Conservation (phyloP, 495 filamentous ascomycete genomes). For the Diplogelasinospora grovesii region DNA sequence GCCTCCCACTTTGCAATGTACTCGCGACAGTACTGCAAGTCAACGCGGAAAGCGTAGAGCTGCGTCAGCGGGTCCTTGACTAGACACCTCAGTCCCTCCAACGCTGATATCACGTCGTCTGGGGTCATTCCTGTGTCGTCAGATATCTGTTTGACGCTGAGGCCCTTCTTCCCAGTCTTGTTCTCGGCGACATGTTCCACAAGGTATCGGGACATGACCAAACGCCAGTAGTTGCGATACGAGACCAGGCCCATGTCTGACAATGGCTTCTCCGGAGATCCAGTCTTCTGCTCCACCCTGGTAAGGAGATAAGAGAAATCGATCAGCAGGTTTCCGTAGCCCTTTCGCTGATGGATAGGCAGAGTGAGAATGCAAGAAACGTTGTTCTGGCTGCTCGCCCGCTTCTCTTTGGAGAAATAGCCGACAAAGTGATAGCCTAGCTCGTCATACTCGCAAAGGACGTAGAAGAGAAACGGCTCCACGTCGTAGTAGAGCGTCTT, state of each 20-base stretch:
- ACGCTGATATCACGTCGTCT: conserved; percentile 88
- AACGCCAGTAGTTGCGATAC: conserved; percentile 94
- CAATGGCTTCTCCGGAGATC: conserved; percentile 93
- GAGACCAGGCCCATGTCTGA: conserved; percentile 97
- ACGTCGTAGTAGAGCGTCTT: conserved; percentile 99
- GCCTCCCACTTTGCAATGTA: conserved; percentile 81
- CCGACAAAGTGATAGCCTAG: conserved; percentile 94
- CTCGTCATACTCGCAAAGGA: conserved; percentile 94
- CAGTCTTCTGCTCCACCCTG: conserved; percentile 85
- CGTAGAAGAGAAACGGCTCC: conserved; percentile 96
- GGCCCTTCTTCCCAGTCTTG: conserved; percentile 49
- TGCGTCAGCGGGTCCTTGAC: conserved; percentile 85
- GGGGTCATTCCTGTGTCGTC: conserved; percentile 91
- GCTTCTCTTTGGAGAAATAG: conserved; percentile 98
- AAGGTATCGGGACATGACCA: conserved; percentile 73
- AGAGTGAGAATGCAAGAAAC: conserved; percentile 95
- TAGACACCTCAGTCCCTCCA: conserved; percentile 82
- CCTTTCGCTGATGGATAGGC: conserved; percentile 93
- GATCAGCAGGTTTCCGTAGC: conserved; percentile 92
- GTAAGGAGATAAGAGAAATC: conserved; percentile 97
- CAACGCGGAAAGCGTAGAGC: conserved; percentile 80
- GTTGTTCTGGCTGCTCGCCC: conserved; percentile 90
- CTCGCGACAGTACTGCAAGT: conserved; percentile 71
- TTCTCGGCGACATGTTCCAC: conserved; percentile 40
- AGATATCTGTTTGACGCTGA: conserved; percentile 75